These are phyloP conservation scores for Gossypium anomalum DNA, from an alignment of 345 rosid species.

Conservation along the genomic window DNA sequence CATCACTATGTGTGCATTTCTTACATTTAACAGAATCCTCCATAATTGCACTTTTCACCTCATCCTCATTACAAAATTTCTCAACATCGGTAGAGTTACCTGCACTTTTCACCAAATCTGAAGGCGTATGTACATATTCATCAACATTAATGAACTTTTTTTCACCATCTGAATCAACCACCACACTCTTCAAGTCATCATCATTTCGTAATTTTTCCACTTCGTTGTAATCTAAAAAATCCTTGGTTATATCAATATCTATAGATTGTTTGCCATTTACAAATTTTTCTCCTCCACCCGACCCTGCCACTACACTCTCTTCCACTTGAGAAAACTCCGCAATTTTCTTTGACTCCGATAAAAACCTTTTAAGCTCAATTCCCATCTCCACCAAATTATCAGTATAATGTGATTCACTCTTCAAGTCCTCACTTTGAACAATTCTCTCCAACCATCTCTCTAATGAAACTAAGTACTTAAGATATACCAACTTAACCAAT, in stretches of 20 bases:
- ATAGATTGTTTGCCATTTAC: conserved; percentile 26
- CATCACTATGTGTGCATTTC: conserved; percentile 2
- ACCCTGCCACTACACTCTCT: conserved; percentile 19
- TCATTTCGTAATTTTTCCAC: conserved; percentile 21
- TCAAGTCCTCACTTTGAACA: not conserved
- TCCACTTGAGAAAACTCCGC: conserved; percentile 24
- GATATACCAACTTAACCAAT: conserved; percentile 4
- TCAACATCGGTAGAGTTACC: not conserved
- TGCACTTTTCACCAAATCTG: not conserved
- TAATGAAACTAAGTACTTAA: conserved; percentile 10
- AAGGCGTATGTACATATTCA: not conserved
- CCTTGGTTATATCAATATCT: conserved; percentile 19
- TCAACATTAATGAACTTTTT: conserved; percentile 16
- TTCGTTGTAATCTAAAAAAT: conserved; percentile 18
- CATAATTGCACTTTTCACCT: not conserved
- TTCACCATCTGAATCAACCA: conserved; percentile 15
- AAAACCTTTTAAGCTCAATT: conserved; percentile 29
- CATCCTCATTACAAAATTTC: not conserved
- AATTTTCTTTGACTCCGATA: conserved; percentile 29
- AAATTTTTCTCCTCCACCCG: conserved; percentile 26
- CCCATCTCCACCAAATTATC: conserved; percentile 32
- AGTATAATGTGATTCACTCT: conserved; percentile 1
- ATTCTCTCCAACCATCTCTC: conserved; percentile 11
- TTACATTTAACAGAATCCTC: conserved; percentile 15
- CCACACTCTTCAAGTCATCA: conserved; percentile 20